Base-by-base conservation (phyloP, 1,284 basidiomycete genomes). In the Apiotrichum porosum region DNA sequence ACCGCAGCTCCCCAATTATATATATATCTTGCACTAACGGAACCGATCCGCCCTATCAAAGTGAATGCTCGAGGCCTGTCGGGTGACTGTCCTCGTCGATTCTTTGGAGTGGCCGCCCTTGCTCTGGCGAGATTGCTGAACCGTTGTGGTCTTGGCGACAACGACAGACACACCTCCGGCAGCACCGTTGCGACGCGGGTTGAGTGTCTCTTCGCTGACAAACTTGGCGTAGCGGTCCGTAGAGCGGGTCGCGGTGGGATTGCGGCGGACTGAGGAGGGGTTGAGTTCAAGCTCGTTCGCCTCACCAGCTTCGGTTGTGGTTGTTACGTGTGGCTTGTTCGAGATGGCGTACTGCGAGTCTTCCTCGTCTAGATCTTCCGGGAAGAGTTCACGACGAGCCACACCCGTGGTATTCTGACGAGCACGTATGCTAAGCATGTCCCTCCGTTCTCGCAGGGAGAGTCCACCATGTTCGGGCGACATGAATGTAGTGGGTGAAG, bases 171-270 rank as follows among this genome's bases (percentile, higher is more conserved):
- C 60, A 3, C 54, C 59, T 0, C 43, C 41, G 4, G 14, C 47
- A 9, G 50, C 61, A 1, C 52, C 56, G 1, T 26, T 28, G 3
- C 65, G 57, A 10, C 62, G 53, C 9, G 51, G 63, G 9, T 49
- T 54, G 31, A 51, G 48, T 2, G 61, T 58, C 51, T 68, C 63
- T 4, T 62, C 62, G 33, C 44, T 43, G 23, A 70, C 44, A 40
- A 52, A 65, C 26, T 54, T 41, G 13, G 46, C 26, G 31, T 52
- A 61, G 6, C 50, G 49, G 4, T 57, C 57, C 10, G 38, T 37
- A 12, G 52, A 45, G 9, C 54, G 40, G 3, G 48, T 21, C 3
- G 21, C 35, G 4, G 9, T 9, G 14, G 22, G 6, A 9, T 12
- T 8, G 26, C 23, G 22, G 6, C 24, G 24, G 24, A 28, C 12